Conservation (phyloP, 2,329 filamentous ascomycete genomes). For the Fusarium setosum region DNA sequence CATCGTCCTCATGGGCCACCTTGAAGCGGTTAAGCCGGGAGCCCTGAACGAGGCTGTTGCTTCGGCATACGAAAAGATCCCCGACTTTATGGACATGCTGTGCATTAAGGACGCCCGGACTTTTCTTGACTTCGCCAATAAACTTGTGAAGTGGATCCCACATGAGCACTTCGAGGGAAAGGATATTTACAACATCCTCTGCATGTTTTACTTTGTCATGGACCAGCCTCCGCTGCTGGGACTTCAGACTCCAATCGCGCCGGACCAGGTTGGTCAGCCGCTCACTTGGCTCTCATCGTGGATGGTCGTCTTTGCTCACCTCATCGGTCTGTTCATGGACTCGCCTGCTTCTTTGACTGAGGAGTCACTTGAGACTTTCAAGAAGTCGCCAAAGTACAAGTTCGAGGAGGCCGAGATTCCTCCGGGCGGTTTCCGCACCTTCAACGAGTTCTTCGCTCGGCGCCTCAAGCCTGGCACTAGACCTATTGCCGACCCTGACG, state of each 20-base stretch:
- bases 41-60: constrained; percentile 25
- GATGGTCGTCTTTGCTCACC: constrained; percentile 51
- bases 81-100: constrained; percentile 37
- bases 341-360: constrained; percentile 46
- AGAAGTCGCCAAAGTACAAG: constrained; percentile 45
- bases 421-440: constrained; percentile 47
- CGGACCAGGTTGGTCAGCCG: constrained; percentile 41
- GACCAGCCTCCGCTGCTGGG: constrained; percentile 45
- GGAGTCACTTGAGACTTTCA: constrained; percentile 46
- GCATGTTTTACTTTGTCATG: constrained; percentile 55
- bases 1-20: constrained; percentile 32
- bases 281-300: constrained; percentile 50
- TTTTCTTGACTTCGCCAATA: constrained; percentile 43
- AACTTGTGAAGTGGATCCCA: constrained; percentile 51
- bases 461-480: constrained; percentile 48
- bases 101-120: constrained; percentile 27
- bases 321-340: constrained; percentile 50
- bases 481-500: constrained; percentile 43
- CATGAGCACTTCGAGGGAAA: constrained; percentile 48
- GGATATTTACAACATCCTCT: constrained; percentile 51
- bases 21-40: constrained; percentile 11
- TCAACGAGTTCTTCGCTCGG: constrained; percentile 56
- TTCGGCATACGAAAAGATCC: constrained; percentile 25
- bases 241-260: constrained; percentile 41
- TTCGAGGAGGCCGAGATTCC: constrained; percentile 47